Percentiles rank a stretch among this genome's conserved stretches.
These are phyloP conservation scores for Aurifilum marmelostoma DNA, from an alignment of 2,329 filamentous ascomycete genomes.

Conservation along the genomic window DNA sequence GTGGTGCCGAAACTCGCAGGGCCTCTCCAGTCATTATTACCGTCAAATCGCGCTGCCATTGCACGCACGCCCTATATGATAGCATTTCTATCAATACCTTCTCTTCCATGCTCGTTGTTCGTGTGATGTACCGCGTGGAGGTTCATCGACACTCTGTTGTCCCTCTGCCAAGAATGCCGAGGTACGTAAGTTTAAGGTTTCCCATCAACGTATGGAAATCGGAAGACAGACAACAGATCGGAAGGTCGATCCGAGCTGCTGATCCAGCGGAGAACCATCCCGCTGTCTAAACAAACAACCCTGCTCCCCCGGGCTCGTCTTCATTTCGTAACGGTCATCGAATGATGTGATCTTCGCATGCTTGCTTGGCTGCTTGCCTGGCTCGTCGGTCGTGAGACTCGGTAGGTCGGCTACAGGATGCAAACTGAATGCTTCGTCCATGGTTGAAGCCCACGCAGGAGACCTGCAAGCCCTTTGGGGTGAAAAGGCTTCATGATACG, in stretches of 20 bases:
- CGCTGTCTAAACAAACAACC: neutral
- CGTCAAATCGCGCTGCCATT: neutral
- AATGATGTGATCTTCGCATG: neutral
- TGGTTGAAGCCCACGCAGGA: constrained; percentile 30
- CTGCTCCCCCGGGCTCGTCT: too few relatives aligned
- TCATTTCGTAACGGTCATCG: neutral
- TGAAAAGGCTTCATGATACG: constrained; percentile 13
- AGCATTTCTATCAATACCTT: neutral
- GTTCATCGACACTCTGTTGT: neutral
- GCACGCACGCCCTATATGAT: neutral
- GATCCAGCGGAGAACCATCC: neutral
- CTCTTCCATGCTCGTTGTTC: neutral
- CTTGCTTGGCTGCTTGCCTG: constrained; percentile 1
- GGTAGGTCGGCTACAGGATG: constrained; percentile 19
- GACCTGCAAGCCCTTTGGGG: constrained; percentile 17
- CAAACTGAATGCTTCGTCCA: constrained; percentile 30
- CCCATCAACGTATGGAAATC: neutral
- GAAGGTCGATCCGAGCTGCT: neutral
- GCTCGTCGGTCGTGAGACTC: neutral
- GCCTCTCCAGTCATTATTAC: constrained; percentile 22
- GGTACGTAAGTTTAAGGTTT: neutral
- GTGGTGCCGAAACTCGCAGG: constrained; percentile 3
- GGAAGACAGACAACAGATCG: neutral
- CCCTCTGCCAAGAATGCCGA: neutral
- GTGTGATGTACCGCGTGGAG: neutral